Base-by-base conservation (phyloP, 1,284 basidiomycete genomes). In the Tilletia indica region DNA sequence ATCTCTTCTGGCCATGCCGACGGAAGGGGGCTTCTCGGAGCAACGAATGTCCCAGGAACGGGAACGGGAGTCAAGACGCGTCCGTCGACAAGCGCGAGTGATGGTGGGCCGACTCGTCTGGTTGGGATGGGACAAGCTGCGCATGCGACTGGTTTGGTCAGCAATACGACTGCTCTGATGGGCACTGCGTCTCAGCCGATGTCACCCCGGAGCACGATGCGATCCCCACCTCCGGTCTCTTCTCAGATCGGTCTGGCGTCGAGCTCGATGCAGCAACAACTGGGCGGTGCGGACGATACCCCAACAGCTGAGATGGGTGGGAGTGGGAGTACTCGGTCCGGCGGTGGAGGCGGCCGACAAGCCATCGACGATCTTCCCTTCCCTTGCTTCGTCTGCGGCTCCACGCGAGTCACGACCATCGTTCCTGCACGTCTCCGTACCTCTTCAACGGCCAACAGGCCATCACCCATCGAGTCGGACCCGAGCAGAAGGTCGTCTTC, bases 381-480 rank as follows among this genome's bases (percentile, higher is more conserved):
- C 61, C 61, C 61, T 16, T 64, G 61, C 34, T 64, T 64, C 61
- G 61, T 64, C 61, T 64, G 61, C 36, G 61, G 61, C 61, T 64
- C 61, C 14, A 64, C 61, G 11, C 61, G 38, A 9, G 36, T 16
- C 61, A 64, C 61, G 61, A 64, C 31, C 61, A 64, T 36, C 61
- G 61, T 36, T 19, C 61, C 31, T 64, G 61, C 36, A 64, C 25
- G 36, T 34, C 61, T 14, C 38, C 61, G 3, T 36, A 25, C 36
- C 34, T 64, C 31, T 64, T 64, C 61, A 64, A 64, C 61, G 61
- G 61, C n/a, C 36, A 38, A 16, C 34, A 31, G 9, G 25, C 61
- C 31, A 38, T 39, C 5, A 64, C 61, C 3, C 61, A 64, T 16
- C 61, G 61, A 6, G 61, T 64, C 61, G 61, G 61, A 14, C 16